Base-by-base conservation (phyloP, 169 alveolate genomes). In the Cyclospora cayetanensis region DNA sequence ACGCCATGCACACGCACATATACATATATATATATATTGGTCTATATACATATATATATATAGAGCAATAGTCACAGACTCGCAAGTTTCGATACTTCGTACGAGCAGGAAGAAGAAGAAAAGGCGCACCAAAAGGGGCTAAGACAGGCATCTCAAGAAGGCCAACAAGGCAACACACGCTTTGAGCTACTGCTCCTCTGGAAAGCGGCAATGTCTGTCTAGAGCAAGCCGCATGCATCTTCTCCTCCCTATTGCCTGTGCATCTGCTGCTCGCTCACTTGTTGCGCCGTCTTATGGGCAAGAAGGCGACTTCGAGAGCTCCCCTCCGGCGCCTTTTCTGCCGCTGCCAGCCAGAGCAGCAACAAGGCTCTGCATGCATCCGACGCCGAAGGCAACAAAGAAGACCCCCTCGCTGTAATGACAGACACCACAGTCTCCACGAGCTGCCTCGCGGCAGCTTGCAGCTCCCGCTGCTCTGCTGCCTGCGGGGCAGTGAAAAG, bases 341-440 rank as follows among this genome's bases (percentile, higher is more conserved):
- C n/a, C n/a, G n/a, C n/a, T n/a, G 31, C 72, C 70, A 74, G 37
- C 63, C 25, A 63, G 42, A 77, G 72, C 88, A 77, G 88, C 66
- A 77, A 50, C 7, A 77, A 55, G 18, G 88, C 88, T 12, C 72
- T 50, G 72, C 88, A 77, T 50, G 72, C 88, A 50, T 77, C 88
- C n/a, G 88, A 43, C 42, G 88, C 88, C 42, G 70, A 1, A 3
- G 88, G 88, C 72, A 77, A n/a, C 52, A 77, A 34, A 1, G 88
- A 77, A 53, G 79, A 55, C 41, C 74, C 90, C 39, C 35, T 27
- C 42, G 77, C 79, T 37, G 74, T 25, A 25, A 82, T 9, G 11
- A 55, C 35, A 31, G 35, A 4, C 4, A n/a, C 15, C 53, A 53
- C 74, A 31, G 15, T 9, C 20, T 29, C 25, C 50, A 55, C 31